Evolutionary conservation across 345 rosid species (phyloP).

Genomic region (Eucalyptus erythrocorys): DNA sequence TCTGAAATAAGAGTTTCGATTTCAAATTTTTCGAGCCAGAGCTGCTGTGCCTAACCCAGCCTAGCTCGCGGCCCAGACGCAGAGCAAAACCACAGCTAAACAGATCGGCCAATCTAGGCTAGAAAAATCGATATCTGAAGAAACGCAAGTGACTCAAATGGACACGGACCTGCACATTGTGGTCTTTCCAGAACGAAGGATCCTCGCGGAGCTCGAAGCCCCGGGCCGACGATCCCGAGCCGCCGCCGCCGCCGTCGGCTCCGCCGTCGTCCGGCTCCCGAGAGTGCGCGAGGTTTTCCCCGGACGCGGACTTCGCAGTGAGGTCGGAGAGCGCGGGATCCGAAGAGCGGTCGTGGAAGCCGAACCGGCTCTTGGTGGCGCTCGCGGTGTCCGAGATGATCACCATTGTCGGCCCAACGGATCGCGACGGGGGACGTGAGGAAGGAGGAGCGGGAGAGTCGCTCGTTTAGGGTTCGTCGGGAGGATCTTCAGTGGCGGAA

Average conservation of each 20-base stretch:
- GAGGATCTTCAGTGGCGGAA: neutral
- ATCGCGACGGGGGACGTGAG: neutral
- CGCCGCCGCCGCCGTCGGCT: neutral
- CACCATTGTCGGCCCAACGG: conserved; percentile 31
- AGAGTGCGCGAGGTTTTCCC: conserved; percentile 19
- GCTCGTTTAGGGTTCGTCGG: neutral
- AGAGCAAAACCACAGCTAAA: neutral
- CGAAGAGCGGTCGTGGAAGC: conserved; percentile 54
- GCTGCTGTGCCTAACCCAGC: neutral
- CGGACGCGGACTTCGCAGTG: conserved; percentile 41
- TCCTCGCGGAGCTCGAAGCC: conserved; percentile 77
- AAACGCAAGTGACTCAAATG: neutral
- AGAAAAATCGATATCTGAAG: neutral
- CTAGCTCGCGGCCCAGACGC: neutral
- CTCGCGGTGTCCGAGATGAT: conserved; percentile 72
- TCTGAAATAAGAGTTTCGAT: neutral
- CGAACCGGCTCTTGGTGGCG: conserved; percentile 77
- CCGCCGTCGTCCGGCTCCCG: conserved; percentile 32
- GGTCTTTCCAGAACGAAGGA: conserved; percentile 94
- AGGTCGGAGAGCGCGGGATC: conserved; percentile 31
- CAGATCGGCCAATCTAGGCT: neutral
- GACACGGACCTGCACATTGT: conserved; percentile 67
- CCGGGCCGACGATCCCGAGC: conserved; percentile 23
- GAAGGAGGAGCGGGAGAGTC: neutral
- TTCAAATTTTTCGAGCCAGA: neutral